Evolutionary conservation across 768 basidiomycete species (phyloP).

Genomic region (Gymnopilus dilepis): DNA sequence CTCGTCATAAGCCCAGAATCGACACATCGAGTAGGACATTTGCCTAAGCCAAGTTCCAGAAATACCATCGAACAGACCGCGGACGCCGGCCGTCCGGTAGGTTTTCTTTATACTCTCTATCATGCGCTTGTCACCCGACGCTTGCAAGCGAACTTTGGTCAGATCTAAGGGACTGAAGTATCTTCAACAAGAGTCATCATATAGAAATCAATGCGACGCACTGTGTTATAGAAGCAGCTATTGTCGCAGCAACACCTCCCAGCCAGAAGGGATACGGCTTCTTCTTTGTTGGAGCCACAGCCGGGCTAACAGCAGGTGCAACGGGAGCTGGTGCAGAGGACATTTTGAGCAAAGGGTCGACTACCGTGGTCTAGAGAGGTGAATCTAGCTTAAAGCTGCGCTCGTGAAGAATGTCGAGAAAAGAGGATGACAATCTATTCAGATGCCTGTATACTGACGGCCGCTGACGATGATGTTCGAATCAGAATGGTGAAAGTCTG

Average conservation of each 20-base stretch:
- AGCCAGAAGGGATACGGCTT: slow-evolving; percentile 87
- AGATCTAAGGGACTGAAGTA: slow-evolving; percentile 74
- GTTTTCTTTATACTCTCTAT: slow-evolving; percentile 84
- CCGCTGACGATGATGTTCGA: neutral
- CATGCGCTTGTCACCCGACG: slow-evolving; percentile 93
- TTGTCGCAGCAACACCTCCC: slow-evolving; percentile 84
- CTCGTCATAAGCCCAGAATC: slow-evolving; percentile 93
- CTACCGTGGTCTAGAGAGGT: too few species aligned
- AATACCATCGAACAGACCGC: slow-evolving; percentile 87
- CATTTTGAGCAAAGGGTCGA: neutral
- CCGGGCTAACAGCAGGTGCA: neutral
- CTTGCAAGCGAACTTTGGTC: slow-evolving; percentile 91
- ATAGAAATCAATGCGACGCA: slow-evolving; percentile 36
- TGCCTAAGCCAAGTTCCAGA: slow-evolving; percentile 89
- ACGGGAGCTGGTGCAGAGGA: neutral
- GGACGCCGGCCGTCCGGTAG: slow-evolving; percentile 74
- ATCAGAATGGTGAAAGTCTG: neutral
- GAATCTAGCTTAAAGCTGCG: neutral
- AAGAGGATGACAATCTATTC: neutral
- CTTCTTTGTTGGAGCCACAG: slow-evolving; percentile 48
- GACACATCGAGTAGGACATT: slow-evolving; percentile 90
- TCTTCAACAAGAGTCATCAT: neutral
- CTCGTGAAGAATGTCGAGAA: neutral
- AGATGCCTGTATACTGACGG: neutral
- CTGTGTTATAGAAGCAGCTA: slow-evolving; percentile 90